Percentiles rank a stretch among this genome's conserved stretches.
phyloP scores from a whole-genome alignment of 1,139 yeast species.

The Saccharomyces hybrid region DNA sequence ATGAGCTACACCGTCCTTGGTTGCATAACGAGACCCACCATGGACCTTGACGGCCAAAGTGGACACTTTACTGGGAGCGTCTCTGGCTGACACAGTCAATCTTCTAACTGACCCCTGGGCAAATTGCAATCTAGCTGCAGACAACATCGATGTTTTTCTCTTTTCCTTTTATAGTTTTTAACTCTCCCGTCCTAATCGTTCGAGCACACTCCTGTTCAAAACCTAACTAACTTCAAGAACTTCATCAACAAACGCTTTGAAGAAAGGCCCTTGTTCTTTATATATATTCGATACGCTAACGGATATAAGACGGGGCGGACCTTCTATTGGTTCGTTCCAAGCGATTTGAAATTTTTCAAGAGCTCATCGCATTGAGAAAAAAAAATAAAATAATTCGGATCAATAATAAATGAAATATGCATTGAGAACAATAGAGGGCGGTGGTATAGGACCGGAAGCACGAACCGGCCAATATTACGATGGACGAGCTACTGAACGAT shows the following conservation, averaged over 20 bases:
- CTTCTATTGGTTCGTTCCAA: conserved; percentile 4
- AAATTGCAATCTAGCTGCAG: conserved; percentile 17
- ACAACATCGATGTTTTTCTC: conserved; percentile 10
- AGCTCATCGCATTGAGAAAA: not conserved
- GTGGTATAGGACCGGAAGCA: not conserved
- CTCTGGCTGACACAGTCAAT: conserved; percentile 39
- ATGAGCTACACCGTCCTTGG: conserved; percentile 80
- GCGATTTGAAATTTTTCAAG: not conserved
- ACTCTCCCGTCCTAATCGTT: conserved; percentile 1
- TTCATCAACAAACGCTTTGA: not conserved
- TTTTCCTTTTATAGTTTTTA: not conserved
- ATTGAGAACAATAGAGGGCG: not conserved
- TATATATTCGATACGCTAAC: not conserved
- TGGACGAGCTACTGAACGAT: not conserved
- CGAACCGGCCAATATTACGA: not conserved
- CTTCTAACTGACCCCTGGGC: conserved; percentile 28
- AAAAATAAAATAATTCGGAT: not conserved
- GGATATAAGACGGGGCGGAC: not conserved
- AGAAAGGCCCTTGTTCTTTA: not conserved
- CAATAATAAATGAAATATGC: not conserved
- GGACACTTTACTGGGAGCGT: conserved; percentile 49
- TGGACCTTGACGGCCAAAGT: conserved; percentile 72
- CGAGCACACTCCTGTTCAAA: not conserved
- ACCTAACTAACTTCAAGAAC: not conserved
- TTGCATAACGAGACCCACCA: conserved; percentile 77